Evolutionary conservation across 495 filamentous ascomycete species (phyloP).

Genomic region (Xylaria flabelliformis): DNA sequence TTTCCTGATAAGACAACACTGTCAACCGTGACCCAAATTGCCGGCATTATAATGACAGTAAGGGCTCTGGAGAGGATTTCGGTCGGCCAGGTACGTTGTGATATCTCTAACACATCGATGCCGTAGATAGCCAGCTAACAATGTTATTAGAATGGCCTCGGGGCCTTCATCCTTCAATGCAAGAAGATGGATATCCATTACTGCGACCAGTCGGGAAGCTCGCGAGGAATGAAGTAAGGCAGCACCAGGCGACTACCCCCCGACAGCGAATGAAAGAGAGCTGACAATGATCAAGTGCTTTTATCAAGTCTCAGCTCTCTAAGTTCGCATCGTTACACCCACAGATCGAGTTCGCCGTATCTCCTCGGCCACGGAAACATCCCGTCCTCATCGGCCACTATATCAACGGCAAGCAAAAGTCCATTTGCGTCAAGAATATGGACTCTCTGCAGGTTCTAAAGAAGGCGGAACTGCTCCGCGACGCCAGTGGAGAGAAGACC

Average conservation of each 20-base stretch:
- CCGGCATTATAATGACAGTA: conserved; percentile 60
- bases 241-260: conserved; percentile 1
- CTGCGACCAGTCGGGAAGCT: conserved; percentile 93
- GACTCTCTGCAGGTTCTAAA: conserved; percentile 78
- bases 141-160: conserved; percentile 81
- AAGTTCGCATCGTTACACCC: conserved; percentile 80
- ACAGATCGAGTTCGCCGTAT: conserved; percentile 88
- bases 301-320: conserved; percentile 77
- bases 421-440: conserved; percentile 87
- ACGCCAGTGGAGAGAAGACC: conserved; percentile 86
- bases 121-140: conserved; percentile 8
- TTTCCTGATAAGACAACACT: conserved; percentile 9
- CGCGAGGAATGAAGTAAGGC: conserved; percentile 89
- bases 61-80: conserved; percentile 64
- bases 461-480: conserved; percentile 80
- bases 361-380: conserved; percentile 84
- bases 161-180: conserved; percentile 97
- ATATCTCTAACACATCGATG: not conserved
- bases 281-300: conserved; percentile 59
- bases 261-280: not conserved
- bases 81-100: conserved; percentile 61
- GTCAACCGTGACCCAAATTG: not conserved
- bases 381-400: conserved; percentile 87
- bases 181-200: conserved; percentile 94
- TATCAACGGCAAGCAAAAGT: conserved; percentile 85